Base-by-base conservation (phyloP, 2,329 filamentous ascomycete species). In the Chaetomium strumarium region DNA sequence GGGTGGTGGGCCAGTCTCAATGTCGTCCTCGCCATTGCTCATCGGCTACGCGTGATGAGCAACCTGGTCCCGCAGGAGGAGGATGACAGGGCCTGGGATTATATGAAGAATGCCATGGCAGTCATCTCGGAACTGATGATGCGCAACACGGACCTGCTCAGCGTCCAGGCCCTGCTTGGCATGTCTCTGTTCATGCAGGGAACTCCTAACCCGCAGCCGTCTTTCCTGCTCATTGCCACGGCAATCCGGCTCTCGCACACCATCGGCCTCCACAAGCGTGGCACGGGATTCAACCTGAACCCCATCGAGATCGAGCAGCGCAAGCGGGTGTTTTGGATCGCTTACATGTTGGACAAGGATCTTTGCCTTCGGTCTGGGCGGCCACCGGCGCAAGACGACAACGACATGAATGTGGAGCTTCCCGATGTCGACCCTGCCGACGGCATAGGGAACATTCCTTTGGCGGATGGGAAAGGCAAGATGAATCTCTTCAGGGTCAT, bases 1-100 rank as follows among this genome's bases (percentile, higher is more conserved):
- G 93, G 93, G 3, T 99, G 93, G 93, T 99, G 93, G 92, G 93
- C 93, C 5, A 95, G 90, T 69, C 77, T 99, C 63, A 99, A 99
- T 62, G 86, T 95, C 54, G 90, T 87, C 1, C 73, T 99, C 51
- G 93, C 92, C n/a, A 95, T 96, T 60, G 87, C 92, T 5, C 90
- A 96, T 66, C 82, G 93, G 38, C 75, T 99, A 63, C 85, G 93
- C 11, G 90, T 96, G 19, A 96, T 96, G 90, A 95, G 89, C 73
- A 93, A 96, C 63, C 75, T 96, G 9, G 89, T 95, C 0, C 86
- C 90, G 1, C 83, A 88, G 57, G 90, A 95, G 57, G 92, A 97
- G 66, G 93, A 97, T 61, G 84, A 91, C 49, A 95, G 95, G 67
- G 91, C 91, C 0, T 97, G 93, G 91, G 86, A 85, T 2, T 95